These are phyloP conservation scores for Omphalea diandra DNA, from an alignment of 441 rosid species.

Conservation along the genomic window DNA sequence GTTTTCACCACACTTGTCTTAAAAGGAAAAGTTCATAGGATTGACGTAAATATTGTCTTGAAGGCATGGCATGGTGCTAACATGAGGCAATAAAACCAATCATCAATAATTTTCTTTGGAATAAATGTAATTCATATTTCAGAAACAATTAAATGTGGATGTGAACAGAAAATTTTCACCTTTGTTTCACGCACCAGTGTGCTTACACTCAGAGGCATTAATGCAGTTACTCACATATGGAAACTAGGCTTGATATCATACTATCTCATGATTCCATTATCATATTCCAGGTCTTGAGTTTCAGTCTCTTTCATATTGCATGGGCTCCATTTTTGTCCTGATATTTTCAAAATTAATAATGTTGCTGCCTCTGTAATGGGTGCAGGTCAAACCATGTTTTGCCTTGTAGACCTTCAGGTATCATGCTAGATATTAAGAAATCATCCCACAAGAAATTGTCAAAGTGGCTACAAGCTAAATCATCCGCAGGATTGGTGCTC, in stretches of 20 bases:
- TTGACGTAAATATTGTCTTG: background rate
- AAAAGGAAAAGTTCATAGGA: background rate
- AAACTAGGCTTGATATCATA: background rate
- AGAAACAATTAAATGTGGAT: background rate
- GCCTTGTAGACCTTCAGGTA: conserved; percentile 84
- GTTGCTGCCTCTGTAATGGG: too few species aligned
- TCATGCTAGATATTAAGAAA: conserved; percentile 78
- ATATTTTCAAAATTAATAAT: too few species aligned
- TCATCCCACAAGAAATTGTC: conserved; percentile 91
- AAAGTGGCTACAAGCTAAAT: conserved; percentile 91
- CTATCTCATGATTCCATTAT: background rate
- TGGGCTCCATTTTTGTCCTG: too few species aligned
- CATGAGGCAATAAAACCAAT: too few species aligned
- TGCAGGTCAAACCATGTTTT: conserved; percentile 87
- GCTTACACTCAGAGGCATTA: too few species aligned
- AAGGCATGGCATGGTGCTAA: too few species aligned
- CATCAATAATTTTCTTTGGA: background rate
- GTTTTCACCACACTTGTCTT: background rate
- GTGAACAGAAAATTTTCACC: background rate
- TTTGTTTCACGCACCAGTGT: background rate
- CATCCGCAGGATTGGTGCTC: conserved; percentile 77
- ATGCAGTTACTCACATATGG: too few species aligned
- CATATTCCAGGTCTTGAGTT: too few species aligned
- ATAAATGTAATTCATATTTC: background rate
- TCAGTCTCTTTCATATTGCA: too few species aligned